phyloP scores from a whole-genome alignment of 768 basidiomycete genomes.

The Auriscalpium vulgare region DNA sequence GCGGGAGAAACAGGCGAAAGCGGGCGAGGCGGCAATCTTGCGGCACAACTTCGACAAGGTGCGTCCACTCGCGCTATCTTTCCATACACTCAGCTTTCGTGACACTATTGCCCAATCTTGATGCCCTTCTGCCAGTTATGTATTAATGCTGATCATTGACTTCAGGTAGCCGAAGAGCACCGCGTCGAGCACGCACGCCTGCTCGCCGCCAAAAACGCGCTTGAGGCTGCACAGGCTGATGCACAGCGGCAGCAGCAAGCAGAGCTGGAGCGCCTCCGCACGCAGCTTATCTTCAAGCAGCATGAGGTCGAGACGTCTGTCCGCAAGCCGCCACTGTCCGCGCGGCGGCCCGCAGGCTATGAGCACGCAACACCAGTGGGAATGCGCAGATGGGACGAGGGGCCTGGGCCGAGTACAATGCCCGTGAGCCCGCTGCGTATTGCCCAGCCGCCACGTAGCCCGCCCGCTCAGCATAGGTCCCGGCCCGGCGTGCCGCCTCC shows the following conservation, averaged over 20 bases:
- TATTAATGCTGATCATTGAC: not conserved
- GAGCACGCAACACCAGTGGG: too few species aligned
- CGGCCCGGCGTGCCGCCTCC: not conserved
- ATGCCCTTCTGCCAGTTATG: too few species aligned
- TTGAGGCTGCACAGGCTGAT: conserved; percentile 8
- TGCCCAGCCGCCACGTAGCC: not conserved
- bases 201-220: conserved; percentile 7
- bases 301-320: conserved; percentile 9
- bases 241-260: conserved; percentile 5
- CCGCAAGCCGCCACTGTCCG: not conserved
- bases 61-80: not conserved
- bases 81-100: not conserved
- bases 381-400: too few species aligned
- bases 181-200: conserved; percentile 7
- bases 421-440: too few species aligned
- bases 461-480: not conserved
- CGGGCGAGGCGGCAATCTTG: conserved; percentile 13
- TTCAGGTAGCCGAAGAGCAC: conserved; percentile 2
- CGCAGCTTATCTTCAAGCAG: conserved; percentile 14
- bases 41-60: conserved; percentile 13
- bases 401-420: too few species aligned
- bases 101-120: too few species aligned
- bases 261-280: conserved; percentile 13
- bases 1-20: conserved; percentile 13
- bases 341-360: too few species aligned